Base-by-base conservation (phyloP, 768 basidiomycete species). In the Leccinum obscurum region DNA sequence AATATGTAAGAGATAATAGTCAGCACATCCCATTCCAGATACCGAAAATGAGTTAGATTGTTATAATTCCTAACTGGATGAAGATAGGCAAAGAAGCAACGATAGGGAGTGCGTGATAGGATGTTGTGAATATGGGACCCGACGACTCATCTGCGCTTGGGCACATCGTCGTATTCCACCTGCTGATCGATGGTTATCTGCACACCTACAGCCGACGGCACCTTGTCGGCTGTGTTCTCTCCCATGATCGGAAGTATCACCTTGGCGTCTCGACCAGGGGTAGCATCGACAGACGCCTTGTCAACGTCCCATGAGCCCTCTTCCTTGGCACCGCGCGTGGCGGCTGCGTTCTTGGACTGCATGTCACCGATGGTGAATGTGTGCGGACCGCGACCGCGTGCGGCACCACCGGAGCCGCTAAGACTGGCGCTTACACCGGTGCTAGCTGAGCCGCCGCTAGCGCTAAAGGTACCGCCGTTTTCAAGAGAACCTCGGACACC, bases 401-500 rank as follows among this genome's bases (percentile, higher is more conserved):
- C 56, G 14, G 68, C 64, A 11, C 65, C 59, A 20, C 32, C 70
- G 3, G 59, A 62, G 1, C 54, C 69, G 41, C 65, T 70, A 26
- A 76, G 58, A 7, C 77, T 80, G 58, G 78, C 82, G 30, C 79
- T 79, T 54, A 81, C 77, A 63, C 82, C 83, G n/a, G 72, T 72
- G 20, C 72, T 70, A 55, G 66, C 69, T 5, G 80, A 76, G 28
- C 75, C 82, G 28, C 75, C 82, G 57, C 82, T 81, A n/a, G 81
- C 73, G 15, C 84, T 83, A 70, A 92, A 93, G 50, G 81, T 78
- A 22, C 92, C 92, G 46, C 92, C 92, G 46, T 82, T 73, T 24
- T 77, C 81, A 71, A 93, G 89, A 26, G 84, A 72, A n/a, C 91
- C 92, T 57, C 89, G 86, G 54, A 93, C 87, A 62, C 84, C 83